Conservation (phyloP, 202 grass and related monocot genomes). For the Digitaria exilis region DNA sequence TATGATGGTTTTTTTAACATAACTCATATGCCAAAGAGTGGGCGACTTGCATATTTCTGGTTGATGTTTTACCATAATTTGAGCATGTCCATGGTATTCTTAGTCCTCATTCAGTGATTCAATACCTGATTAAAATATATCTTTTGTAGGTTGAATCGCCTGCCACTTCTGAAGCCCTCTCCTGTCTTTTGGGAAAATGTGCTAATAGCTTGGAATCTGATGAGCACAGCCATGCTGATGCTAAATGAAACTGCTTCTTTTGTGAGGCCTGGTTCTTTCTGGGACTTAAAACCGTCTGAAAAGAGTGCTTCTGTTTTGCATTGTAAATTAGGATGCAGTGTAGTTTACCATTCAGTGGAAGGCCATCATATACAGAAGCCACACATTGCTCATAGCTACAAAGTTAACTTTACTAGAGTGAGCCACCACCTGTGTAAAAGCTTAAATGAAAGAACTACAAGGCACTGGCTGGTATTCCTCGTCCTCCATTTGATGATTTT, state of each 20-base stretch:
- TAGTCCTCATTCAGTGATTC: background rate
- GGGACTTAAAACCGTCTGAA: conserved; percentile 31
- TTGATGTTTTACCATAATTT: background rate
- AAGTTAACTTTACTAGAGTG: conserved; percentile 51
- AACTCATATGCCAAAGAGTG: background rate
- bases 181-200: conserved; percentile 35
- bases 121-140: conserved; percentile 19
- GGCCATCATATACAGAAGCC: conserved; percentile 49
- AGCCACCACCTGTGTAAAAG: conserved; percentile 56
- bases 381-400: conserved; percentile 44
- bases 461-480: conserved; percentile 56
- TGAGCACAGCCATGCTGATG: conserved; percentile 60
- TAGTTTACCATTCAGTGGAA: conserved; percentile 45
- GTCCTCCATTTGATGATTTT: conserved; percentile 25
- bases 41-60: background rate
- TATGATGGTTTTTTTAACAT: background rate
- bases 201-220: conserved; percentile 26
- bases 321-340: conserved; percentile 31
- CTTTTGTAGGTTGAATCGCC: conserved; percentile 28
- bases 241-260: conserved; percentile 38
- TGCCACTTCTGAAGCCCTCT: background rate
- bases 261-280: conserved; percentile 30
- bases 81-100: background rate
- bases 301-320: background rate
- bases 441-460: conserved; percentile 60